Evolutionary conservation across 1,139 yeast species (phyloP).

Genomic region (Candida freyschussii): DNA sequence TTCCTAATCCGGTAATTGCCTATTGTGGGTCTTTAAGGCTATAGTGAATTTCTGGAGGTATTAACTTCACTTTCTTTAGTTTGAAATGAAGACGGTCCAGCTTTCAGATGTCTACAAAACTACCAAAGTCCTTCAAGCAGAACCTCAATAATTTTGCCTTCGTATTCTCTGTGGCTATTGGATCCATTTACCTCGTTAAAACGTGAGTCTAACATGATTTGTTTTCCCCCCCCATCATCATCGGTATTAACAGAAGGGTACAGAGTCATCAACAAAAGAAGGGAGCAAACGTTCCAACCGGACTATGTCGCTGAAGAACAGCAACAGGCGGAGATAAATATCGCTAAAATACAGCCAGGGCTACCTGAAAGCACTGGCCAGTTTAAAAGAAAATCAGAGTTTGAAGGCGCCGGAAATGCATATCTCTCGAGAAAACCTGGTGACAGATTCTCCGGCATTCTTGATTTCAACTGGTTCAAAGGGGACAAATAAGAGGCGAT

Average conservation of each 20-base stretch:
- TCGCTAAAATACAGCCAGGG: conserved; percentile 24
- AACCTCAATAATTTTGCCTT: conserved; percentile 21
- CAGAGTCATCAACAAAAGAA: conserved; percentile 20
- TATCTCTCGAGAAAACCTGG: conserved; percentile 40
- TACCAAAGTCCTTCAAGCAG: conserved; percentile 15
- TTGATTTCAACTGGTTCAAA: conserved; percentile 20
- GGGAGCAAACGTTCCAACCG: conserved; percentile 22
- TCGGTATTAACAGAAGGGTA: conserved; percentile 1
- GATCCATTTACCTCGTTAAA: conserved; percentile 23
- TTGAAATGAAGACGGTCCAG: too few species aligned
- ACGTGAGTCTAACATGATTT: conserved; percentile 15
- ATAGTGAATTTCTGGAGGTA: too few species aligned
- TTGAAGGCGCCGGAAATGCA: conserved; percentile 62
- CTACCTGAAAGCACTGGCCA: conserved; percentile 22
- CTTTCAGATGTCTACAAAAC: too few species aligned
- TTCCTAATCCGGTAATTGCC: too few species aligned
- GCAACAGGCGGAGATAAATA: conserved; percentile 6
- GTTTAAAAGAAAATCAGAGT: conserved; percentile 48
- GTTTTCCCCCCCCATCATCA: conserved; percentile 1
- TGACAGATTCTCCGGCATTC: conserved; percentile 32
- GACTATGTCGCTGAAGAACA: conserved; percentile 12
- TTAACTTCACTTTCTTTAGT: too few species aligned
- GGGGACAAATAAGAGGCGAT: conserved; percentile 11
- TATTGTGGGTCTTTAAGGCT: too few species aligned
- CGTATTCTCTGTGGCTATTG: conserved; percentile 24